Evolutionary conservation across 805 yeast species (phyloP), one percentile per base, ranked within the genome.

Genomic region (Starmerella vaccinii): DNA sequence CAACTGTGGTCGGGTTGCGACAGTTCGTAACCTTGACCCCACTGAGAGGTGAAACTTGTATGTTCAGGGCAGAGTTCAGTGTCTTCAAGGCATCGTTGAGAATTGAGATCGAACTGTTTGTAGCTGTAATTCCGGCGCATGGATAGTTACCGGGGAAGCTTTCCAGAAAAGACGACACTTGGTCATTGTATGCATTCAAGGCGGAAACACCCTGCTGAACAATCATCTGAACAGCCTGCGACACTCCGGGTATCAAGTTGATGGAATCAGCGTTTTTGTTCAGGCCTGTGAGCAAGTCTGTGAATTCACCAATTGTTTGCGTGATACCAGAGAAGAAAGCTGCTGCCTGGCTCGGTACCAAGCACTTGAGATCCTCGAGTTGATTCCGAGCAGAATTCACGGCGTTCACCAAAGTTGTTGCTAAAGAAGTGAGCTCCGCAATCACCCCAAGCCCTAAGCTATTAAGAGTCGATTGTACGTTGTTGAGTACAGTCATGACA

Each of bases 101-200:
- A 8, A 13, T 5, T n/a, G 34, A 16, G 10, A 41, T 26, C 13
- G 34, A 13, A 16, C n/a, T 18, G 13, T 41, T 41, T n/a, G 9
- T 7, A 3, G 15, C 13, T 13, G 45, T 27, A 15, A 27, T 41
- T 1, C 23, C 18, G 3, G 45, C 26, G n/a, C 45, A 41, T 8
- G 33, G 23, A 27, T 41, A 41, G 34, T 41, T 41, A 6, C 34
- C 45, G 4, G 45, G 45, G n/a, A 27, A 41, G 18, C 34, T 12
- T 9, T 24, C 32, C 21, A 39, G 21, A 10, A 39, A 32, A 5
- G 43, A 23, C 1, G 43, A 23, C 9, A 24, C 21, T 19, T 39
- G 30, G 5, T 23, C 21, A 13, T 5, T 18, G 30, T 39, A 39
- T 8, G 33, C 8, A 32, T 24, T 24, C 13, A 39, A 1, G 3